Evolutionary conservation across 176 grass and related monocot genomes (phyloP).

Genomic region (Oryza longistaminata): DNA sequence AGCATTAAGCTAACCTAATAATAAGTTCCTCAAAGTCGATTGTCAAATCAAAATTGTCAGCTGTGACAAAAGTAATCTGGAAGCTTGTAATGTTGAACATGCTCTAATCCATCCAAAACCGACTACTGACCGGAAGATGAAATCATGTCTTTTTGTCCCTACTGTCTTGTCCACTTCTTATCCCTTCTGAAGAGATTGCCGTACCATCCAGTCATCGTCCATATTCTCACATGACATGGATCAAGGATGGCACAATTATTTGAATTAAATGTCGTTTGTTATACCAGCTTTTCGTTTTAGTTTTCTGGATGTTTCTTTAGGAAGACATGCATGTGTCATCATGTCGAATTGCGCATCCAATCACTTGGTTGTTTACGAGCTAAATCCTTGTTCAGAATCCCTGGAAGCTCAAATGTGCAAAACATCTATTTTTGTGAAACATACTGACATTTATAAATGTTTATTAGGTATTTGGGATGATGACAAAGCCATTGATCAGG

Average conservation of each 20-base stretch:
- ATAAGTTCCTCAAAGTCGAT: not conserved
- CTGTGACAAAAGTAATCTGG: slow-evolving; percentile 4
- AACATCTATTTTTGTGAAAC: slow-evolving; percentile 9
- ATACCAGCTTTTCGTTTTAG: not conserved
- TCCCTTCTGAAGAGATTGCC: not conserved
- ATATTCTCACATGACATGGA: not conserved
- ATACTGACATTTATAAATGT: slow-evolving; percentile 24
- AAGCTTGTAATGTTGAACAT: slow-evolving; percentile 23
- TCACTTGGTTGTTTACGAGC: not conserved
- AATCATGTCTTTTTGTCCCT: not conserved
- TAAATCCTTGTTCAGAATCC: slow-evolving; percentile 10
- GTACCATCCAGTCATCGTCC: not conserved
- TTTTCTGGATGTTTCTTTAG: not conserved
- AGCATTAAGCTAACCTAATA: not conserved
- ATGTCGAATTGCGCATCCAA: not conserved
- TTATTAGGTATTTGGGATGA: slow-evolving; percentile 78
- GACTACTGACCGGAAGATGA: not conserved
- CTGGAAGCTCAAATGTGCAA: not conserved
- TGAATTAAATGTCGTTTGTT: not conserved
- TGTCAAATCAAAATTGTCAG: slow-evolving; percentile 24
- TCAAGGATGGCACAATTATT: slow-evolving; percentile 8
- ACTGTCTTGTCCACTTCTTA: not conserved
- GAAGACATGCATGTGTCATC: not conserved
- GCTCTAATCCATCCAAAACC: slow-evolving; percentile 1
- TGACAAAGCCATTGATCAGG: slow-evolving; percentile 91